Percentiles rank a stretch among this genome's conserved stretches.
Conservation (phyloP, 352 stramenopile species). For the Phytophthora tubulina region DNA sequence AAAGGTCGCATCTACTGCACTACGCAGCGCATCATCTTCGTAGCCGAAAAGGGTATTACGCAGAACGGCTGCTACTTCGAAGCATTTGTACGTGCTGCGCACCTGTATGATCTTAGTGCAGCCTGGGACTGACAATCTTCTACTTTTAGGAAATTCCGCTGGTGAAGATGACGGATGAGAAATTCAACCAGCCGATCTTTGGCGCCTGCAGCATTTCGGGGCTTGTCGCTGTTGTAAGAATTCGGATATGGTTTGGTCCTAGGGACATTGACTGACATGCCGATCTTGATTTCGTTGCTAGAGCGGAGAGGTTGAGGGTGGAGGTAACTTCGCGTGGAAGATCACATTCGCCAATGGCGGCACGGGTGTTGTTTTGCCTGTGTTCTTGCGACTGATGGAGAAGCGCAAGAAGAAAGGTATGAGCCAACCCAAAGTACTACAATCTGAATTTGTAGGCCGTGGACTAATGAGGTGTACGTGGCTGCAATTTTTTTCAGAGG, state of each 20-base stretch:
- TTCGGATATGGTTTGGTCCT: neutral
- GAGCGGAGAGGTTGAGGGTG: slow-evolving; percentile 40
- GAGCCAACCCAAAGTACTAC: neutral
- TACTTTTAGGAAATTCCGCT: slow-evolving; percentile 76
- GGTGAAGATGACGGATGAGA: slow-evolving; percentile 82
- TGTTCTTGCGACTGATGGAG: slow-evolving; percentile 86
- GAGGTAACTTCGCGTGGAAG: slow-evolving; percentile 71
- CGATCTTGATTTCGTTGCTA: slow-evolving; percentile 12
- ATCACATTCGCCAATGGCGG: slow-evolving; percentile 88
- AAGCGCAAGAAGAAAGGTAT: slow-evolving; percentile 81
- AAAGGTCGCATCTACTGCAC: slow-evolving; percentile 89
- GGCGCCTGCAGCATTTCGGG: slow-evolving; percentile 89
- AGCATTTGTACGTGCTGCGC: slow-evolving; percentile 61
- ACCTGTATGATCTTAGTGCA: neutral
- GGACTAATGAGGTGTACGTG: neutral
- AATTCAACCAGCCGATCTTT: slow-evolving; percentile 93
- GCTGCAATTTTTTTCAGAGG: slow-evolving; percentile 41
- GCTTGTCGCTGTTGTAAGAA: slow-evolving; percentile 62
- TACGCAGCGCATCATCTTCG: slow-evolving; percentile 87
- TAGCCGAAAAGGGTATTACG: slow-evolving; percentile 72
- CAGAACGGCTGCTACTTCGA: slow-evolving; percentile 79
- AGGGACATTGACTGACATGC: neutral
- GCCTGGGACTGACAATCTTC: neutral
- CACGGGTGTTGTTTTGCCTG: slow-evolving; percentile 80
- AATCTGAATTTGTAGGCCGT: neutral